Evolutionary conservation across 1,284 basidiomycete genomes (phyloP).

Genomic region (Papiliotrema laurentii): DNA sequence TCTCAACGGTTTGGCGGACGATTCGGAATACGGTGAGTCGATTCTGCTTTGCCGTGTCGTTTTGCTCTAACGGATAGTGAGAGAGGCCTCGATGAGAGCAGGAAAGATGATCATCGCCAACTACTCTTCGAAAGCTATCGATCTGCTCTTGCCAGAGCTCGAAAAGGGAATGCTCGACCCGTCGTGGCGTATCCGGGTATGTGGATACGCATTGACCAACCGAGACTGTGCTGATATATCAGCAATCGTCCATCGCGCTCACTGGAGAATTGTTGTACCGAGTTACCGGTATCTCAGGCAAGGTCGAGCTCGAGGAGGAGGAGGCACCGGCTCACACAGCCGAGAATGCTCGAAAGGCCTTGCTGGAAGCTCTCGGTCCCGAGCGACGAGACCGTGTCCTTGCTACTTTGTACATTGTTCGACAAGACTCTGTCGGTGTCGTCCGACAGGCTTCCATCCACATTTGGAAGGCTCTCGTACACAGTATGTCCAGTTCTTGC

Average conservation of each 20-base stretch:
- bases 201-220: conserved; percentile 20
- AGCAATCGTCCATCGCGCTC: conserved; percentile 93
- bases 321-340: conserved; percentile 60
- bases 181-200: conserved; percentile 88
- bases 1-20: conserved; percentile 84
- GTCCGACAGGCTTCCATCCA: conserved; percentile 90
- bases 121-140: conserved; percentile 88
- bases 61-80: conserved; percentile 50
- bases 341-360: conserved; percentile 76
- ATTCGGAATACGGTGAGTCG: conserved; percentile 68
- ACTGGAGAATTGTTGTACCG: conserved; percentile 96
- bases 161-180: conserved; percentile 93
- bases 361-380: conserved; percentile 80
- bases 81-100: conserved; percentile 97
- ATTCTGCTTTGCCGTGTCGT: no score
- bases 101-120: conserved; percentile 97
- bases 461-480: conserved; percentile 97
- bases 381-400: conserved; percentile 88
- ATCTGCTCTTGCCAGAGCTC: conserved; percentile 88
- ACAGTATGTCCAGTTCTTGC: conserved; percentile 53
- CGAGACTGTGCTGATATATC: conserved; percentile 6
- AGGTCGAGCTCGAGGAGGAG: conserved; percentile 80
- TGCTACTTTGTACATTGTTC: conserved; percentile 84
- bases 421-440: conserved; percentile 86
- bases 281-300: conserved; percentile 94